These are phyloP conservation scores for Monosporascus ibericus DNA, from an alignment of 2,329 filamentous ascomycete genomes.

Conservation along the genomic window DNA sequence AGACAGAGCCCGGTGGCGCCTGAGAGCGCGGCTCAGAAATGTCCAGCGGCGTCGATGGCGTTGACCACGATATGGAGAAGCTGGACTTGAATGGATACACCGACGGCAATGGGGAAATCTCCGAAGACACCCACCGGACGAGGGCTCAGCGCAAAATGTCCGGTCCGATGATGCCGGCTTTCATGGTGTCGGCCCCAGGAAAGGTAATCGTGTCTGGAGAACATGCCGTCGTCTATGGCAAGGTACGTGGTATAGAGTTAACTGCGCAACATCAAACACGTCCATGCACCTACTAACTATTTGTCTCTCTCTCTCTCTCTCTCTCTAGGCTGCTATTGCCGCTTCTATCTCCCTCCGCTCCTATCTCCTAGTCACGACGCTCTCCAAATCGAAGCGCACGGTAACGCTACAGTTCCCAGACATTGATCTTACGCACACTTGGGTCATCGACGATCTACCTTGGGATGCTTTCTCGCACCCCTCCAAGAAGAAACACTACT, in stretches of 20 bases:
- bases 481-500: constrained; percentile 90
- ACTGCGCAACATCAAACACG: not conserved
- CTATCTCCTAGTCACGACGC: constrained; percentile 89
- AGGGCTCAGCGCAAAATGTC: constrained; percentile 51
- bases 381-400: constrained; percentile 86
- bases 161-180: constrained; percentile 71
- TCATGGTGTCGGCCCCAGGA: constrained; percentile 96
- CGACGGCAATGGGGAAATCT: constrained; percentile 21
- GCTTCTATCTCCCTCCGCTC: constrained; percentile 92
- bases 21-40: constrained; percentile 25
- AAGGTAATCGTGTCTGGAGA: constrained; percentile 99
- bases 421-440: constrained; percentile 82
- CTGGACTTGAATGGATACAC: constrained; percentile 16
- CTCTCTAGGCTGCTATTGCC: constrained; percentile 72
- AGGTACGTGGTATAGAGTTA: constrained; percentile 46
- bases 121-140: constrained; percentile 24
- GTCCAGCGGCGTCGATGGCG: constrained; percentile 26
- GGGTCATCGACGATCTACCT: constrained; percentile 88
- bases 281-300: not conserved
- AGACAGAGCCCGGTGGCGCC: constrained; percentile 19
- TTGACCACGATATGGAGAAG: constrained; percentile 21
- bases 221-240: constrained; percentile 95
- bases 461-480: constrained; percentile 78
- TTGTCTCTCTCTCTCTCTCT: not conserved
- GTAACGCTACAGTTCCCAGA: constrained; percentile 87